A percentile compares a stretch with the other conserved stretches of the same genome.
Conservation (phyloP, 257 asterid species). For the Plantago ovata region DNA sequence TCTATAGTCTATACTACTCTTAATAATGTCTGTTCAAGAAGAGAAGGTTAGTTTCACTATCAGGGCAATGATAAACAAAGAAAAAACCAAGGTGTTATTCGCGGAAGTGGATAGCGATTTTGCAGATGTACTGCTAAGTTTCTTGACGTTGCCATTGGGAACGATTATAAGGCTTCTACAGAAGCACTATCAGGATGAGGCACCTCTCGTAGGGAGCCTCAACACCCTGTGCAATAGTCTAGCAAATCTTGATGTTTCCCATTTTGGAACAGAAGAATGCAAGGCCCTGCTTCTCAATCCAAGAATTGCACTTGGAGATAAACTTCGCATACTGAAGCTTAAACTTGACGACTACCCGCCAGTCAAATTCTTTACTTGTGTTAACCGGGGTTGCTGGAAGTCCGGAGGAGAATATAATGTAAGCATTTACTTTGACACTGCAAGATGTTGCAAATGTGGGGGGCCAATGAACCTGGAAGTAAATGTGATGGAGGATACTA, state of each 20-base stretch:
- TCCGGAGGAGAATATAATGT: too few relatives aligned
- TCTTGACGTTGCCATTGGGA: constrained; percentile 16
- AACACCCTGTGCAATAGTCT: constrained; percentile 17
- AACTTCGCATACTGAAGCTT: neutral
- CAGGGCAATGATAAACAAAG: constrained; percentile 17
- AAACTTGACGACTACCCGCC: neutral
- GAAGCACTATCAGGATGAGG: neutral
- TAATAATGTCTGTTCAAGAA: too few relatives aligned
- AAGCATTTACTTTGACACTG: too few relatives aligned
- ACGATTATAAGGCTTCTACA: neutral
- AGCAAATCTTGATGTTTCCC: constrained; percentile 7
- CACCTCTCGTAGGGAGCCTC: constrained; percentile 11
- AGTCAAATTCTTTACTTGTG: neutral
- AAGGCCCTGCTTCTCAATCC: constrained; percentile 7
- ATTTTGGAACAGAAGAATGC: too few relatives aligned
- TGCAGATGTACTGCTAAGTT: constrained; percentile 8
- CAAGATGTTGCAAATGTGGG: too few relatives aligned
- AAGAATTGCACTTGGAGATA: neutral
- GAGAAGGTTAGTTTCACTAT: too few relatives aligned
- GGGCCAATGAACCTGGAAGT: too few relatives aligned
- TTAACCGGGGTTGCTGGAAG: too few relatives aligned
- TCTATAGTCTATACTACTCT: too few relatives aligned
- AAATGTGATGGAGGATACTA: too few relatives aligned
- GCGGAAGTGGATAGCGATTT: constrained; percentile 11
- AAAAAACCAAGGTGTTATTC: constrained; percentile 17